These are phyloP conservation scores for Tetradesmus obliquus DNA, from an alignment of 139 green algal species.

Conservation along the genomic window DNA sequence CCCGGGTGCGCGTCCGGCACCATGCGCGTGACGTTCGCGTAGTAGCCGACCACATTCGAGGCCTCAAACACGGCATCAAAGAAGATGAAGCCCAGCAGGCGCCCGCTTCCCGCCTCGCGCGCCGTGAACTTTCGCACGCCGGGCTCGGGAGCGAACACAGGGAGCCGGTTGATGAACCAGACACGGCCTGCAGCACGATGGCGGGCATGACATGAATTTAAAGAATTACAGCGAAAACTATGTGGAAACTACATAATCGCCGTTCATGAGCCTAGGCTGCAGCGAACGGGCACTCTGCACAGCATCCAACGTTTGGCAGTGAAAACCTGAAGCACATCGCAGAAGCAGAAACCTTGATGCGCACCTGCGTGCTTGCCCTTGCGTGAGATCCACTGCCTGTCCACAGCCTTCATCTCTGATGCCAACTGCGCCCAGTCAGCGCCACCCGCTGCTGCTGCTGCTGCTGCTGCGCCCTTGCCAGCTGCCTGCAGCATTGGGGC, in stretches of 20 bases:
- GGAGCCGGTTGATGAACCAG: constrained; percentile 31
- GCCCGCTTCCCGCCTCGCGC: neutral
- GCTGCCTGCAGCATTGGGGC: neutral
- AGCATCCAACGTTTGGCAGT: too few species aligned
- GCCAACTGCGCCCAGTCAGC: neutral
- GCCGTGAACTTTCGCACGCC: constrained; percentile 24
- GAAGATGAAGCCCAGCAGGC: constrained; percentile 23
- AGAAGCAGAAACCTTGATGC: too few species aligned
- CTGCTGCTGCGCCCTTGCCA: neutral
- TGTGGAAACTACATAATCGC: too few species aligned
- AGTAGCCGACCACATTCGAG: constrained; percentile 4
- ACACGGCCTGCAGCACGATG: neutral
- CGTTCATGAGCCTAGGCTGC: too few species aligned
- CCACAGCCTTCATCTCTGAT: constrained; percentile 6
- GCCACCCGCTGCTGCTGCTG: too few species aligned
- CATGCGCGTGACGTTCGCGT: constrained; percentile 44
- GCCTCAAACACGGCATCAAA: constrained; percentile 4
- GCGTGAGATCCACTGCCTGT: neutral
- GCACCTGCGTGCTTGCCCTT: neutral
- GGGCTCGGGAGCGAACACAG: constrained; percentile 3
- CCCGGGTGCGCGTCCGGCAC: constrained; percentile 29
- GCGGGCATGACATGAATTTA: too few species aligned
- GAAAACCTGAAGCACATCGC: neutral
- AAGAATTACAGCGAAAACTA: too few species aligned
- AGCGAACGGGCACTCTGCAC: neutral